A percentile compares a stretch with the other conserved stretches of the same genome.
Conservation (phyloP, 1,284 basidiomycete species). For the Fomes fomentarius region DNA sequence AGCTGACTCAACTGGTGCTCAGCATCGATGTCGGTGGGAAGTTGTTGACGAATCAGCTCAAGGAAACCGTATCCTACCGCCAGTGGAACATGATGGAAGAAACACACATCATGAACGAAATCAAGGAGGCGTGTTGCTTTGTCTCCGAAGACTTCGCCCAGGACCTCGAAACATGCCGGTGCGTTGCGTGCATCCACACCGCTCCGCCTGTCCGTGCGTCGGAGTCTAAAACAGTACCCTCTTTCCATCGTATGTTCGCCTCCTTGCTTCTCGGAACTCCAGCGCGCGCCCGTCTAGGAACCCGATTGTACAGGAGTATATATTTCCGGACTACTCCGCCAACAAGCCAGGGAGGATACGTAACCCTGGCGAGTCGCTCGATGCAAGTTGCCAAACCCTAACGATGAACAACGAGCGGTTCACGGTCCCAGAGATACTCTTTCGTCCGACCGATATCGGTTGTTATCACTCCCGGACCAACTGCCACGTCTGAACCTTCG, state of each 20-base stretch:
- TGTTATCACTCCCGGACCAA: constrained; percentile 27
- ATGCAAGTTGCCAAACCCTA: constrained; percentile 78
- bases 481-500: constrained; percentile 10
- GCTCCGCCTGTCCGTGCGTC: constrained; percentile 5
- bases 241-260: neutral
- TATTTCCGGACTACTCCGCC: constrained; percentile 85
- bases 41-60: constrained; percentile 91
- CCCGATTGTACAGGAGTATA: constrained; percentile 82
- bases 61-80: constrained; percentile 90
- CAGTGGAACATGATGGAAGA: constrained; percentile 99
- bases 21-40: constrained; percentile 95
- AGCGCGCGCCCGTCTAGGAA: constrained; percentile 58
- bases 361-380: constrained; percentile 50
- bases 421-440: constrained; percentile 86
- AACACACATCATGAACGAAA: constrained; percentile 89
- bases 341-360: constrained; percentile 74
- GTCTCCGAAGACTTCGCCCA: constrained; percentile 74
- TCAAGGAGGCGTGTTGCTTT: constrained; percentile 89
- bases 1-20: constrained; percentile 5
- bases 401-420: constrained; percentile 91
- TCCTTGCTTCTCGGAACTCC: constrained; percentile 19
- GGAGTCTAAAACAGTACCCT: constrained; percentile 3
- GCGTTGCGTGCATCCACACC: constrained; percentile 35
- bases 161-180: constrained; percentile 85
- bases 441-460: constrained; percentile 90